Evolutionary conservation across 345 rosid species (phyloP), one percentile per base, ranked within the genome.

Genomic region (Xanthoceras sorbifolium): DNA sequence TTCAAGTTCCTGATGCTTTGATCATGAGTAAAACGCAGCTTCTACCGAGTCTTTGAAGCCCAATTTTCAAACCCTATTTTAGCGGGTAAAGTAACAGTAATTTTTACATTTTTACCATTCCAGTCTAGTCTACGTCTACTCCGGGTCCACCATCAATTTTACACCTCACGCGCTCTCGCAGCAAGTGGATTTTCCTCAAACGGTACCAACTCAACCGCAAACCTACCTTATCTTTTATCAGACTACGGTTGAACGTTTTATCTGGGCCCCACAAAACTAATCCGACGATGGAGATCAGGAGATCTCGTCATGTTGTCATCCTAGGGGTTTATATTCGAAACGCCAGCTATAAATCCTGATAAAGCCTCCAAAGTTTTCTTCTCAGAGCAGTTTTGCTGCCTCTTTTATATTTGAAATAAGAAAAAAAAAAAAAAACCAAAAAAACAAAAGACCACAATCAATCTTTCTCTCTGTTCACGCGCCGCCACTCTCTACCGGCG

Each of bases 401-500:
- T 25, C 76, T 70, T 8, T 20, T 68, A 57, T 57, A n/a, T n/a
- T 50, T 57, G 26, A 57, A 54, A 54, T 54, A 54, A 20, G 9
- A 20, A 54, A n/a, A 17, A 22, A 20, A n/a, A 0, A 54, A 2
- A 55, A 55, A 55, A 26, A 25, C 14, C 17, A 0, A 5, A 18
- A 29, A 2, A 69, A 6, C 15, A 46, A 69, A 26, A 62, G n/a
- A 31, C 48, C 22, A 55, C 1, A 46, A 46, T 12, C 42, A 1
- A 36, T 18, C n/a, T 14, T 44, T 40, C 48, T 75, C 44, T 36
- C 57, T 72, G 55, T 75, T 50, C 84, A 76, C 83, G 82, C 89
- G 87, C 90, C 92, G 90, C 85, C 87, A 28, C 72, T 75, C 67
- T 31, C 26, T 67, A 50, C 84, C 91, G 88, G 90, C 89, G 97